Conservation (phyloP, 331 rosid species). For the Acacia concinna region DNA sequence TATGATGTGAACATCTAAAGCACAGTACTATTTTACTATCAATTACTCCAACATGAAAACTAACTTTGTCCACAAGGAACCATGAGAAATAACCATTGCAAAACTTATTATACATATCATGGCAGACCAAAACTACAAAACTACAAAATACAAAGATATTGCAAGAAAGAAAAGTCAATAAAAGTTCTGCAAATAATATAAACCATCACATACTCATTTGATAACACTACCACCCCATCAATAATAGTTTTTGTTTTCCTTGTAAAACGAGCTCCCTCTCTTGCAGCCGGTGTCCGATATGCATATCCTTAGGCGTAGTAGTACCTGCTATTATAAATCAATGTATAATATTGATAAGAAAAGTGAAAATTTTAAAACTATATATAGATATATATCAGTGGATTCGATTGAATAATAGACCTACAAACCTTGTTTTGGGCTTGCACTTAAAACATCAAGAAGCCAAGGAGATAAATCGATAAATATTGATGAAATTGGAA, state of each 20-base stretch:
- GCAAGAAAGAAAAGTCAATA: not conserved
- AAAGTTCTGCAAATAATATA: not conserved
- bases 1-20: no score
- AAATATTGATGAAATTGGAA: conserved; percentile 7
- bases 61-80: not conserved
- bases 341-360: not conserved
- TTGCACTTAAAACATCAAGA: conserved; percentile 40
- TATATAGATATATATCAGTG: not conserved
- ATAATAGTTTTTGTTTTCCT: conserved; percentile 53
- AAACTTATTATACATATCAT: not conserved
- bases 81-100: not conserved
- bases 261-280: conserved; percentile 34
- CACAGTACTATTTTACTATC: no score
- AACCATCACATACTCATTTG: conserved; percentile 48
- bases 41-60: not conserved
- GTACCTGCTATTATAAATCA: conserved; percentile 32
- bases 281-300: conserved; percentile 47
- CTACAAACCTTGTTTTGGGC: not conserved
- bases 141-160: not conserved
- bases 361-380: not conserved
- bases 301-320: conserved; percentile 36
- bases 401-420: not conserved
- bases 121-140: not conserved
- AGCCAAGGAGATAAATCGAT: conserved; percentile 37
- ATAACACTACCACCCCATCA: conserved; percentile 46